Base-by-base conservation (phyloP, 176 grass and related monocot genomes). In the Paspalum vaginatum region DNA sequence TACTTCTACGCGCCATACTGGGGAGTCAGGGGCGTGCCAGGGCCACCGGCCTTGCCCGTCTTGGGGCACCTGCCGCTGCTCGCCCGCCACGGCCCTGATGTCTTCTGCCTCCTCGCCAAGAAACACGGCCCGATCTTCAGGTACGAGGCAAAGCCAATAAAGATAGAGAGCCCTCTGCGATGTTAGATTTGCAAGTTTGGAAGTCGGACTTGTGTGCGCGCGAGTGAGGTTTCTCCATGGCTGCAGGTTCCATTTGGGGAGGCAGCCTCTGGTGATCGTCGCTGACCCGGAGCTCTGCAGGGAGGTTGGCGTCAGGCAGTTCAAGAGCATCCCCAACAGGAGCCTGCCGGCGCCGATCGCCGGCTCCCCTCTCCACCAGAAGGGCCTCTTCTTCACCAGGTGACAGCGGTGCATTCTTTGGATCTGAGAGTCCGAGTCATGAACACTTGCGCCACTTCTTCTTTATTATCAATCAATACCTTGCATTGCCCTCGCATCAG, bases 231-330 rank as follows among this genome's bases (percentile, higher is more conserved):
- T 67, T 38, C 20, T 1, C 58, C 9, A 43, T 83, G 43, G 24
- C 20, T 68, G 20, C 60, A 91, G 91, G 69, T 97, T 94, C 74
- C 87, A 97, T 47, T 65, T 97, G 65, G 94, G 91, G 41, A 87
- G 91, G 79, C 94, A 97, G 39, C 91, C 89, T 21, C 81, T 94
- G 58, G 81, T 97, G 75, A 82, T 97, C 48, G 82, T 97, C 18
- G 87, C 94, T 2, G 80, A 97, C 54, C 79, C 91, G 53, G 91
- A 94, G 72, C 84, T 92, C 18, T 92, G 87, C 79, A 86, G 81
- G 43, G 89, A 92, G 71, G 87, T 90, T 16, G 91, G 87, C 24
- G 68, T 94, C 49, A 82, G 85, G 68, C 93, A 90, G 78, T 97
- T 97, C 49, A 94, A 94, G 83, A 84, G 77, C 71, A 85, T 94